These are phyloP conservation scores for Botrytis fragariae DNA, from an alignment of 2,329 filamentous ascomycete species.

Conservation along the genomic window DNA sequence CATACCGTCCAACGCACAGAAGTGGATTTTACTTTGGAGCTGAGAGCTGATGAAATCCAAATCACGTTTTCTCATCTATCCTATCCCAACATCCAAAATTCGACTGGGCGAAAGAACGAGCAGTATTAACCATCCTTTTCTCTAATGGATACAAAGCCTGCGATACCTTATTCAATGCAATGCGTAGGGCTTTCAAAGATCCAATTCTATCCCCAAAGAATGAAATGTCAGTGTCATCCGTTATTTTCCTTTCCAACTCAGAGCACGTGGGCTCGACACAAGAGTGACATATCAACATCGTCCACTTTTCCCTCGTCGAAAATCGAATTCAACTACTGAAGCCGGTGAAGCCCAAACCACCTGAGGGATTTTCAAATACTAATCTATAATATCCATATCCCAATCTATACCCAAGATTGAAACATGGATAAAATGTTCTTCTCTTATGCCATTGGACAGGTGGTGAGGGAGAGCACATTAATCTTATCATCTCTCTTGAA, in stretches of 20 bases:
- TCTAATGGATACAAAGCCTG: not conserved
- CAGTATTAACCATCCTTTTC: not conserved
- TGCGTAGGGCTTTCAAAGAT: not conserved
- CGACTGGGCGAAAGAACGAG: not conserved
- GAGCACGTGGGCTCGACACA: not conserved
- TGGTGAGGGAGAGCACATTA: not conserved
- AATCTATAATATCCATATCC: not conserved
- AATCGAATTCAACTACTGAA: not conserved
- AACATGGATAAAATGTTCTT: not conserved
- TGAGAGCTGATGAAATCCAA: not conserved
- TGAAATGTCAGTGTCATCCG: too few species aligned
- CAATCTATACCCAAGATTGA: not conserved
- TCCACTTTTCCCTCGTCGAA: not conserved
- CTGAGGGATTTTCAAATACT: not conserved
- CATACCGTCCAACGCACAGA: not conserved
- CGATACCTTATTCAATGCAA: not conserved
- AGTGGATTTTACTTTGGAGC: not conserved
- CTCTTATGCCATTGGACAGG: not conserved
- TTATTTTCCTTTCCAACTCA: not conserved
- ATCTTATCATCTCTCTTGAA: not conserved
- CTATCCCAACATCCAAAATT: not conserved
- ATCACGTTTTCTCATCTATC: not conserved
- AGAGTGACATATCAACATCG: not conserved
- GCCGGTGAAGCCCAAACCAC: not conserved
- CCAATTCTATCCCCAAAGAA: not conserved